phyloP scores from a whole-genome alignment of 2,329 filamentous ascomycete species.

The Phialemonium atrogriseum region DNA sequence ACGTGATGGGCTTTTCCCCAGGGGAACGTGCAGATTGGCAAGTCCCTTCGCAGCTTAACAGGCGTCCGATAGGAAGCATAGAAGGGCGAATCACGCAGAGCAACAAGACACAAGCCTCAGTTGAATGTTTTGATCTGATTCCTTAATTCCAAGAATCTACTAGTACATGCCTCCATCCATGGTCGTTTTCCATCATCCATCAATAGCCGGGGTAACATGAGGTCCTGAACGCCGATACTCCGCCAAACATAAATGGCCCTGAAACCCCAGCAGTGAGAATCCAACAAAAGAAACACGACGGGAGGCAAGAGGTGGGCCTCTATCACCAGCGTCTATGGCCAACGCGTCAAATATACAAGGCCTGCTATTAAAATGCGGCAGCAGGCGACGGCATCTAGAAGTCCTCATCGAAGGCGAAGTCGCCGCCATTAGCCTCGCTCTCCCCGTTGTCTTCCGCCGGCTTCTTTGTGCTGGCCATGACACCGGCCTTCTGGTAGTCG shows the following conservation, averaged over 20 bases:
- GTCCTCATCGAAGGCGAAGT: slow-evolving; percentile 93
- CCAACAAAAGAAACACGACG: slow-evolving; percentile 7
- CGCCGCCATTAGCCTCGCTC: slow-evolving; percentile 55
- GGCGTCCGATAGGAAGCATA: too few species aligned
- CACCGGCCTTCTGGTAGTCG: slow-evolving; percentile 99
- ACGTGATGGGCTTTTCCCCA: background rate
- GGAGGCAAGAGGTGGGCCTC: too few species aligned
- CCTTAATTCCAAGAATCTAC: slow-evolving; percentile 11
- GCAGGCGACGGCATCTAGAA: slow-evolving; percentile 55
- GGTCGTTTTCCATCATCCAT: slow-evolving; percentile 2
- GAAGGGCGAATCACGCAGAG: background rate
- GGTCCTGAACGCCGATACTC: slow-evolving; percentile 8
- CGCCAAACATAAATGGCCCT: slow-evolving; percentile 4
- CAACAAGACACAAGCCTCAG: slow-evolving; percentile 1
- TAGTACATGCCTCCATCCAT: slow-evolving; percentile 11
- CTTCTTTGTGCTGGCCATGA: slow-evolving; percentile 87
- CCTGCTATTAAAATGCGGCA: slow-evolving; percentile 19
- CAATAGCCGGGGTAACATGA: too few species aligned
- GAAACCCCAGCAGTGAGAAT: slow-evolving; percentile 8
- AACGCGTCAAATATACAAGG: slow-evolving; percentile 8
- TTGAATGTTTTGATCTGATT: slow-evolving; percentile 3
- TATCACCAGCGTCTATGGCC: too few species aligned
- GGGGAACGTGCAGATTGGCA: background rate
- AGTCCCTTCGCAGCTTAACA: too few species aligned
- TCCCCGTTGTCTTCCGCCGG: slow-evolving; percentile 32